These are phyloP conservation scores for Pharus latifolius DNA, from an alignment of 176 grass and related monocot species.

Conservation along the genomic window DNA sequence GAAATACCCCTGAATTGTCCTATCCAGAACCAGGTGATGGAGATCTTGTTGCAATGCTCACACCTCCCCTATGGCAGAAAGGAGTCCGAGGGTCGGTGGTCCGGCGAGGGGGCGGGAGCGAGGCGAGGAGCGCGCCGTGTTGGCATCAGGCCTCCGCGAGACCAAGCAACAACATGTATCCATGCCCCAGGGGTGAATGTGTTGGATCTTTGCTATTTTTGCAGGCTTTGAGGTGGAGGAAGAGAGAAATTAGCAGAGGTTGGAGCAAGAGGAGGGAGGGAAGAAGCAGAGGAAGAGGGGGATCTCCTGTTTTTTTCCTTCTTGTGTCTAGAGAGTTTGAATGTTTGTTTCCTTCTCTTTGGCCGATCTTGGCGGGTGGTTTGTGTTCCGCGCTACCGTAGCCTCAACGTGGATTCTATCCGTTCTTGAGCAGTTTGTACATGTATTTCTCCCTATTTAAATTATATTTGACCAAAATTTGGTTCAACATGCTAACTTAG, in stretches of 20 bases:
- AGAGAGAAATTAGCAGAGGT: no score
- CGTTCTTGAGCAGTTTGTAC: no score
- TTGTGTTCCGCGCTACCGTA: neutral
- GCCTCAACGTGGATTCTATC: no score
- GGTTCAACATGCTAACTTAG: no score
- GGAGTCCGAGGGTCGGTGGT: neutral
- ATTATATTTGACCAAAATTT: no score
- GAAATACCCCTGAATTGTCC: no score
- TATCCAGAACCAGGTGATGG: neutral
- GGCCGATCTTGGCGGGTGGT: slow-evolving; percentile 40
- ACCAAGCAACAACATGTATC: neutral
- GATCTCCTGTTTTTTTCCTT: neutral
- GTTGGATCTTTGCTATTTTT: slow-evolving; percentile 2
- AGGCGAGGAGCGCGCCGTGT: neutral
- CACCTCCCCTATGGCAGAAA: neutral
- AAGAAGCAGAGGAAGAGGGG: neutral
- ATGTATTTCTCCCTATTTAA: no score
- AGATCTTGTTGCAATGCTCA: neutral
- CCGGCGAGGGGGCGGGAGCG: neutral
- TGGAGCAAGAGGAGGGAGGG: neutral
- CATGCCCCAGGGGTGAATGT: neutral
- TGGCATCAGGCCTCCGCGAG: neutral
- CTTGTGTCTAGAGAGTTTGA: neutral
- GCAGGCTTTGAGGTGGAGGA: no score
- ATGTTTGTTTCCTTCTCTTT: neutral